A percentile compares a stretch with the other conserved stretches of the same genome.
These are phyloP conservation scores for Lactifluus subvellereus DNA, from an alignment of 768 basidiomycete species.

Conservation along the genomic window DNA sequence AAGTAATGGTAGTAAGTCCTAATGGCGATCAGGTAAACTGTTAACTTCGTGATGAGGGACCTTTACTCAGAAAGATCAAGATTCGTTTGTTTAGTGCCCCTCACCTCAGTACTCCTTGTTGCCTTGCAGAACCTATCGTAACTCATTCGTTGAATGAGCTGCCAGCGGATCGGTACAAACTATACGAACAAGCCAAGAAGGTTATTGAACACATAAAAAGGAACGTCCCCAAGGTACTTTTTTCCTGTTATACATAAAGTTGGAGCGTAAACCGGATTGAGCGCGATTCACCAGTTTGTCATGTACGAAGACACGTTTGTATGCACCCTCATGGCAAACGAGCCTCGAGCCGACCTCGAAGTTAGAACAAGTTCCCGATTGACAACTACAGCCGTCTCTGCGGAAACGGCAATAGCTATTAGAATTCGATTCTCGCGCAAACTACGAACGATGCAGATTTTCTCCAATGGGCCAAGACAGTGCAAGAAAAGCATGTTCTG, in stretches of 20 bases:
- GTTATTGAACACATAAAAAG: constrained; percentile 46
- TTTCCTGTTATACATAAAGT: background rate
- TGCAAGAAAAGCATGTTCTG: constrained; percentile 23
- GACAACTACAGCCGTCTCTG: background rate
- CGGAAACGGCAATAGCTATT: background rate
- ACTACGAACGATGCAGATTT: constrained; percentile 19
- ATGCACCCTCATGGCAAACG: constrained; percentile 45
- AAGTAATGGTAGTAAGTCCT: constrained; percentile 41
- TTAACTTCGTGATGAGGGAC: background rate
- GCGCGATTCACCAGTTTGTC: constrained; percentile 32
- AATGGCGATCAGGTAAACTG: constrained; percentile 35
- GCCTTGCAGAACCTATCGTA: constrained; percentile 39
- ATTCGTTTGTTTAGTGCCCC: constrained; percentile 44
- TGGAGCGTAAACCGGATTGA: background rate
- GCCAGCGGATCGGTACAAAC: constrained; percentile 39
- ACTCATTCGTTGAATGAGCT: constrained; percentile 35
- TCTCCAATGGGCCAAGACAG: constrained; percentile 1
- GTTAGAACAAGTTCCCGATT: constrained; percentile 23
- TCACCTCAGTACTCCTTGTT: constrained; percentile 46
- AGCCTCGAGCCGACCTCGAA: constrained; percentile 42
- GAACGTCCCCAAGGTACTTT: constrained; percentile 45
- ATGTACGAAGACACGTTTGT: constrained; percentile 34
- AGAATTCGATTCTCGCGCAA: constrained; percentile 23
- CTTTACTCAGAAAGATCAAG: constrained; percentile 29
- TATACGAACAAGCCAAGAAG: constrained; percentile 42